Conservation (phyloP, 2,329 filamentous ascomycete species). For the Aspergillus sp. region DNA sequence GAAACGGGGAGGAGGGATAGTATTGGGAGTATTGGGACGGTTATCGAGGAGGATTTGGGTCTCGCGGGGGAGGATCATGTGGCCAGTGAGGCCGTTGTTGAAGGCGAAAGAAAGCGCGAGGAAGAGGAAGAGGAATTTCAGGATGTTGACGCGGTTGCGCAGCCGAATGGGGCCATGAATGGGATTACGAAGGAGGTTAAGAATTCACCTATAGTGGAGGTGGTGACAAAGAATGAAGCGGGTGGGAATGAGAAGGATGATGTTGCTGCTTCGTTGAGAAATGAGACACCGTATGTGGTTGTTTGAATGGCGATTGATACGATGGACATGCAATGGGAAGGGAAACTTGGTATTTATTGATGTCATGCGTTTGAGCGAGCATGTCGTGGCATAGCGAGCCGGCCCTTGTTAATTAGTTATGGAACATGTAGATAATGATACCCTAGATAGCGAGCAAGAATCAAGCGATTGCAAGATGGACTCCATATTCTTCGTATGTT, state of each 20-base stretch:
- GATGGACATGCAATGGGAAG: neutral
- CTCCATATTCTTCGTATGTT: too few species aligned
- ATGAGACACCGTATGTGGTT: slow-evolving; percentile 11
- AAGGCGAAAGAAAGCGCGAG: too few species aligned
- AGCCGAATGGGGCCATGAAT: too few species aligned
- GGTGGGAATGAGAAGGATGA: neutral
- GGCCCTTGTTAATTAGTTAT: too few species aligned
- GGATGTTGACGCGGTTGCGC: too few species aligned
- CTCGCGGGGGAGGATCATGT: neutral
- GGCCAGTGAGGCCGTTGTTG: too few species aligned
- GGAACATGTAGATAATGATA: too few species aligned
- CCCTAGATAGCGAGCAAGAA: too few species aligned
- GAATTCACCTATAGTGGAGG: neutral
- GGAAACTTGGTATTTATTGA: neutral
- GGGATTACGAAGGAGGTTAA: too few species aligned
- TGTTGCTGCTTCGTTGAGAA: slow-evolving; percentile 8
- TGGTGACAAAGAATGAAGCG: neutral
- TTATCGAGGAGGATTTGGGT: slow-evolving; percentile 15
- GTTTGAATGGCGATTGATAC: neutral
- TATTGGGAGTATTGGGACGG: slow-evolving; percentile 15
- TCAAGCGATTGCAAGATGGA: too few species aligned
- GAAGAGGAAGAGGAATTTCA: too few species aligned
- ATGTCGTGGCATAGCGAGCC: neutral
- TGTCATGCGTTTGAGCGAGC: neutral
- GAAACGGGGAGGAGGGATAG: slow-evolving; percentile 7